Evolutionary conservation across 805 yeast genomes (phyloP), one percentile per base, ranked within the genome.

Genomic region (Pichia heedii): DNA sequence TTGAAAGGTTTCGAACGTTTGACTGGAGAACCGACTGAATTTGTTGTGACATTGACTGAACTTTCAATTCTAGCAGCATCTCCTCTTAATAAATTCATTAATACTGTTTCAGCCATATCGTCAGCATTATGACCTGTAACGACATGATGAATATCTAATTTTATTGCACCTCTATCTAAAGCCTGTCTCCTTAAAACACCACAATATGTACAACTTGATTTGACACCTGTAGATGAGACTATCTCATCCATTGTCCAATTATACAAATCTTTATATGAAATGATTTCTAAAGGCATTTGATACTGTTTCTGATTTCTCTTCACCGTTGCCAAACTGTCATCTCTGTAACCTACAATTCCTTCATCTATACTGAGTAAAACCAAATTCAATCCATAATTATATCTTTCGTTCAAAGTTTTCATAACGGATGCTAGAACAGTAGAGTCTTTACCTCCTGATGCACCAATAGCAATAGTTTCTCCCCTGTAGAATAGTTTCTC

Each of bases 201-300:
- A 68, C 99, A 93, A 58, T 93, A 93, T 0, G 99, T 93, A 64
- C 99, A 93, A 58, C 95, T 85, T 53, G 87, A 87, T 59, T 95
- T 73, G 32, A 85, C 81, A 7, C 97, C 97, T 1, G 96, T 93
- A 59, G 93, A 85, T 1, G 89, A 79, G 1, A 93, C 99, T 41
- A 93, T 87, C 55, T 87, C 94, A 67, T 93, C 99, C 99, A 93
- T 93, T 12, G 95, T 86, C 99, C 99, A 93, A 56, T 89, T 81
- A 60, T 93, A 93, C 13, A 93, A 68, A 26, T 89, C 96, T 50
- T 78, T 78, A 55, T 93, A 93, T 13, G 95, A 84, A 5, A 93
- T 63, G 22, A 66, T 65, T 42, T 64, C 67, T 29, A 66, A 47
- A 2, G 66, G 67, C 68, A 66, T 65, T 19, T 65, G 55, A 50